Conservation (phyloP, 352 stramenopile genomes). For the Globisporangium nagaii region DNA sequence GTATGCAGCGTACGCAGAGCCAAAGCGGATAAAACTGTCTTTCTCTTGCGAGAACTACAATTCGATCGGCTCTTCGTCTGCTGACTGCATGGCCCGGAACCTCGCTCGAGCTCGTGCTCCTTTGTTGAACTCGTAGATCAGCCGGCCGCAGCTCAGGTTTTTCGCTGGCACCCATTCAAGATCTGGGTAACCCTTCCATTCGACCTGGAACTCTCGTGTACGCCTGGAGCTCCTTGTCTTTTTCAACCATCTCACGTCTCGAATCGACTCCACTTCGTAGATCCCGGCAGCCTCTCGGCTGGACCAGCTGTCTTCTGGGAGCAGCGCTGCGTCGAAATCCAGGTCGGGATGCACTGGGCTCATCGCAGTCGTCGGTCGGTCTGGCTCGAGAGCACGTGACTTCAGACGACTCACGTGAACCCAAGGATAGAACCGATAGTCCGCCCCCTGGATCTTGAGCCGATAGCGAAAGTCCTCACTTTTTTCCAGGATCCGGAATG, state of each 20-base stretch:
- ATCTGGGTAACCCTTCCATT: constrained; percentile 15
- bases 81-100: constrained; percentile 6
- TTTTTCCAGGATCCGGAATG: constrained; percentile 18
- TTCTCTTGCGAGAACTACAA: too few species aligned
- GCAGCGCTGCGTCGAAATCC: constrained; percentile 17
- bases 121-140: constrained; percentile 12
- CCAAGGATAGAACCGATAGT: constrained; percentile 16
- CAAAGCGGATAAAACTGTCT: too few species aligned
- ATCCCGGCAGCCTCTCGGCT: constrained; percentile 1
- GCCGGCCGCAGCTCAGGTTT: not conserved
- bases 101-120: not conserved
- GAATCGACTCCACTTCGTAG: constrained; percentile 13
- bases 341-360: not conserved
- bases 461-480: constrained; percentile 3
- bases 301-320: constrained; percentile 19
- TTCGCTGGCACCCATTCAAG: not conserved
- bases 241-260: constrained; percentile 3
- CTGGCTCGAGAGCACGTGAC: not conserved
- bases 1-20: too few species aligned
- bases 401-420: constrained; percentile 16
- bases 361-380: not conserved
- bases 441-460: not conserved
- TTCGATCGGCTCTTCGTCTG: not conserved
- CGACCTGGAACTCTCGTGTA: constrained; percentile 12
- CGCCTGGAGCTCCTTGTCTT: not conserved